These are phyloP conservation scores for Tolypocladium endophyticum DNA, from an alignment of 2,329 filamentous ascomycete genomes.

Conservation along the genomic window DNA sequence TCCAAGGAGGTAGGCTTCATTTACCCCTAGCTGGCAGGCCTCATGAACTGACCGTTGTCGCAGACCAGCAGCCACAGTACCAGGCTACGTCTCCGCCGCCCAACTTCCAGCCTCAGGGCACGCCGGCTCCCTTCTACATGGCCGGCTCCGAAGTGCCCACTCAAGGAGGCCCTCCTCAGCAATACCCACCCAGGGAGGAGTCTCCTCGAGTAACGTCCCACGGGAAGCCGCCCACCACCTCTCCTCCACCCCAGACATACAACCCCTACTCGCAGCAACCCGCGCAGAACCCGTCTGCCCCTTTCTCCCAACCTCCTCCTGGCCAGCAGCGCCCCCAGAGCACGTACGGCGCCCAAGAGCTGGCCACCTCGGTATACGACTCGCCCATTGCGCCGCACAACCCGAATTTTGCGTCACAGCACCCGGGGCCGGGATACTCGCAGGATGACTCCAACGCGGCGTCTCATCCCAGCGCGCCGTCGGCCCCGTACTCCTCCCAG, in stretches of 20 bases:
- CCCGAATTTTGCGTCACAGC: slow-evolving; percentile 30
- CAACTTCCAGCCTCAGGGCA: slow-evolving; percentile 42
- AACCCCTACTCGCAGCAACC: slow-evolving; percentile 32
- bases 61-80: slow-evolving; percentile 36
- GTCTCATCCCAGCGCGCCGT: slow-evolving; percentile 14
- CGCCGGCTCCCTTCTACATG: slow-evolving; percentile 54
- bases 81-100: slow-evolving; percentile 37
- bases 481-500: slow-evolving; percentile 15
- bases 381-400: slow-evolving; percentile 53
- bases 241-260: slow-evolving; percentile 35
- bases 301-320: slow-evolving; percentile 33
- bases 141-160: slow-evolving; percentile 45
- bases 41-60: slow-evolving; percentile 6
- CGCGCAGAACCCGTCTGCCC: slow-evolving; percentile 12
- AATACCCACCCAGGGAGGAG: slow-evolving; percentile 42
- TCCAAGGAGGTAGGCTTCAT: slow-evolving; percentile 20
- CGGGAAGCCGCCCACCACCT: slow-evolving; percentile 36
- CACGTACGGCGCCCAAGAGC: slow-evolving; percentile 64
- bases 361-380: slow-evolving; percentile 69
- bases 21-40: not conserved
- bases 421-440: slow-evolving; percentile 36
- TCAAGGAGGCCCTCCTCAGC: slow-evolving; percentile 27
- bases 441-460: slow-evolving; percentile 30
- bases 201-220: slow-evolving; percentile 36
- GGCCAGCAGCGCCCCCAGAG: slow-evolving; percentile 49